Percentiles rank a stretch among this genome's conserved stretches.
phyloP scores from a whole-genome alignment of 192 early-diverging fungal genomes.

The Umbelopsis ramanniana region DNA sequence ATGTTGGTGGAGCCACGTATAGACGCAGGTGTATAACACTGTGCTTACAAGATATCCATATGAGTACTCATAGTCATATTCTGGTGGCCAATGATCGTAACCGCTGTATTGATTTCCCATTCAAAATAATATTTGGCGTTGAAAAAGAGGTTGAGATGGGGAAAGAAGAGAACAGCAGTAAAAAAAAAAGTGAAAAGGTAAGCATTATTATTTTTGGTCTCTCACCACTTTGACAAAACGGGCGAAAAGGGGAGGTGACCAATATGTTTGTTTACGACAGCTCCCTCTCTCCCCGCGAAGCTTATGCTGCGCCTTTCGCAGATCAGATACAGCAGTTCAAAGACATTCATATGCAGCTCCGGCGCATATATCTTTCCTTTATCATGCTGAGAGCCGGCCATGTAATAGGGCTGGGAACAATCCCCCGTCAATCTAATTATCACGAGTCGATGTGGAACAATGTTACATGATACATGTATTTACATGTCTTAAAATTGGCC shows the following conservation, averaged over 20 bases:
- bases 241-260: conserved; percentile 4
- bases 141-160: neutral
- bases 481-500: too few relatives aligned
- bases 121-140: neutral
- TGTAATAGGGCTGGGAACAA: too few relatives aligned
- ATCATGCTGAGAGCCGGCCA: too few relatives aligned
- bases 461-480: too few relatives aligned
- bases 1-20: neutral
- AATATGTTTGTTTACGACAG: neutral
- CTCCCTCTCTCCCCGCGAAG: neutral
- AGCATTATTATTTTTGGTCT: neutral
- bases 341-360: too few relatives aligned
- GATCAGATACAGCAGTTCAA: neutral
- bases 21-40: neutral
- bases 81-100: neutral
- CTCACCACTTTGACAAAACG: conserved; percentile 11
- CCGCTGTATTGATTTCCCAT: neutral
- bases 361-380: too few relatives aligned
- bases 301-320: neutral
- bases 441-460: too few relatives aligned
- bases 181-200: neutral
- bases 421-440: too few relatives aligned
- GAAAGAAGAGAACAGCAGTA: neutral
- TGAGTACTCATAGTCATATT: neutral
- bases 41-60: neutral